phyloP scores from a whole-genome alignment of 768 basidiomycete species.

The Podaxis carcinomalis region DNA sequence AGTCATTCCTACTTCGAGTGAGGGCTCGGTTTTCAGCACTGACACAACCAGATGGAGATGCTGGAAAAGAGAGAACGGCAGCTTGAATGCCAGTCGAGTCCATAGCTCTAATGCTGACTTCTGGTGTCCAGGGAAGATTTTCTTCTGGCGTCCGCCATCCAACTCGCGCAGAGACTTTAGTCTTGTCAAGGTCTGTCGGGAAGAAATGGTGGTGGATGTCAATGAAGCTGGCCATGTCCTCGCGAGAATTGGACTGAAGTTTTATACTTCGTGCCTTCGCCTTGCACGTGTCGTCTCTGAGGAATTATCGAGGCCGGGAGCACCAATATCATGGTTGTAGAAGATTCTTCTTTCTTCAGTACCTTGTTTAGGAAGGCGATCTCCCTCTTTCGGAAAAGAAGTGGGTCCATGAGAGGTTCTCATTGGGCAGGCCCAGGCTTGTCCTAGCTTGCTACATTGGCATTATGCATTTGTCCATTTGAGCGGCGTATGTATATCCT shows the following conservation, averaged over 20 bases:
- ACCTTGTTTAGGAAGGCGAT: constrained; percentile 1
- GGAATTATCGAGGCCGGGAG: background rate
- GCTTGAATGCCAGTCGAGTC: constrained; percentile 50
- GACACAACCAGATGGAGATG: constrained; percentile 37
- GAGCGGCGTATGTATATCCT: background rate
- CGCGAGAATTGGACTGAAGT: background rate
- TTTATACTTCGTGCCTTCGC: constrained; percentile 1
- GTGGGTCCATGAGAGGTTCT: background rate
- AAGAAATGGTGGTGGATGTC: constrained; percentile 83
- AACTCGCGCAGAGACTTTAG: constrained; percentile 35
- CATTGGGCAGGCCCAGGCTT: background rate
- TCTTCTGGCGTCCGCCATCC: constrained; percentile 63
- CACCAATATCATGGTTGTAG: background rate
- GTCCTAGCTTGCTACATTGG: background rate
- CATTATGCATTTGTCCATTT: background rate
- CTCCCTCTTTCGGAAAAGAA: constrained; percentile 6
- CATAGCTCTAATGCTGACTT: constrained; percentile 60
- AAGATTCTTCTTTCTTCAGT: background rate
- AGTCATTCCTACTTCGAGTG: constrained; percentile 44
- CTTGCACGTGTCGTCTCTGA: constrained; percentile 4
- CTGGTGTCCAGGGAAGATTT: constrained; percentile 62
- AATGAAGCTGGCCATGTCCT: constrained; percentile 29
- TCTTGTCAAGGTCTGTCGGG: constrained; percentile 47
- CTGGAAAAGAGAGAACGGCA: constrained; percentile 66
- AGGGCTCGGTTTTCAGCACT: constrained; percentile 34